These are phyloP conservation scores for Tuber brumale DNA, from an alignment of 495 filamentous ascomycete genomes.

Conservation along the genomic window DNA sequence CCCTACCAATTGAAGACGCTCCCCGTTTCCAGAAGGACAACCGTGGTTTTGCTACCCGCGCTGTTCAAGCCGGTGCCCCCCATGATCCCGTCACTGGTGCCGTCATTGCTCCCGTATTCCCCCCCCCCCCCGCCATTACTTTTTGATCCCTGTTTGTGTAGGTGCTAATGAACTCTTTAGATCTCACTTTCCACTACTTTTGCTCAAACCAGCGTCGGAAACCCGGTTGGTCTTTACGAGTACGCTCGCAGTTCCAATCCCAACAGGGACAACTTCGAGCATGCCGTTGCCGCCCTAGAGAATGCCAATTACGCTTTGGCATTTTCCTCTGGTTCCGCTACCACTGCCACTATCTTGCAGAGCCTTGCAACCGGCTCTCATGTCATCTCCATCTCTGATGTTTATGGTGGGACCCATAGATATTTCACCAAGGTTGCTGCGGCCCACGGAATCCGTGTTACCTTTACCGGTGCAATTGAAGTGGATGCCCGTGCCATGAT, in stretches of 20 bases:
- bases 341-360: slow-evolving; percentile 87
- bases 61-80: slow-evolving; percentile 85
- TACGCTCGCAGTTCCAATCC: slow-evolving; percentile 90
- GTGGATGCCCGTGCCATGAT: slow-evolving; percentile 76
- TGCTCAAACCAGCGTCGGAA: slow-evolving; percentile 74
- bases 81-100: slow-evolving; percentile 88
- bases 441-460: slow-evolving; percentile 88
- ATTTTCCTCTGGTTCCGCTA: slow-evolving; percentile 89
- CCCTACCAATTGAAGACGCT: slow-evolving; percentile 23
- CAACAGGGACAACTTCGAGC: slow-evolving; percentile 89
- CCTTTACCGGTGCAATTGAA: slow-evolving; percentile 88
- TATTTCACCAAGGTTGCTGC: slow-evolving; percentile 98
- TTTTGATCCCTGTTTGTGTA: neutral
- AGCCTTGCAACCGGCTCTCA: slow-evolving; percentile 87
- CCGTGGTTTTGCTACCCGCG: slow-evolving; percentile 71
- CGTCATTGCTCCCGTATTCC: slow-evolving; percentile 74
- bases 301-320: slow-evolving; percentile 87
- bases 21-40: slow-evolving; percentile 35
- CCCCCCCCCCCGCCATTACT: neutral
- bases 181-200: slow-evolving; percentile 96
- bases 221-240: slow-evolving; percentile 79
- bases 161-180: slow-evolving; percentile 43
- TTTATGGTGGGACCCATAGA: slow-evolving; percentile 94
- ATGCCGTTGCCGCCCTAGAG: slow-evolving; percentile 83
- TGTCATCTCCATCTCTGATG: slow-evolving; percentile 90